phyloP scores from a whole-genome alignment of 257 asterid genomes.

The Solanum megistacrolobum region DNA sequence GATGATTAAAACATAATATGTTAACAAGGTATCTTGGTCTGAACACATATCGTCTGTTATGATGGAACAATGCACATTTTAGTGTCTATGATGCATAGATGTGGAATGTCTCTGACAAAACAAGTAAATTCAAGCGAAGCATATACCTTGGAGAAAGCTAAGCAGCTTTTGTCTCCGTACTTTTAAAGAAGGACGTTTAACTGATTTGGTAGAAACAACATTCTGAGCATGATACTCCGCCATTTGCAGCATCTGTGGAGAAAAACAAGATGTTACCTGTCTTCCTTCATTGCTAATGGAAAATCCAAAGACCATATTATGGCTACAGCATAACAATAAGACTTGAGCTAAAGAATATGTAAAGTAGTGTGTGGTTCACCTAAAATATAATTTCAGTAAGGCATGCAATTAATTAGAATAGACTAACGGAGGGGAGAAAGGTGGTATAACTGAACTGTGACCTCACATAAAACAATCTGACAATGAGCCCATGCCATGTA shows the following conservation, averaged over 20 bases:
- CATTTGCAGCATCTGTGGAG: conserved; percentile 77
- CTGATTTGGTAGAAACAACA: conserved; percentile 59
- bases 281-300: background rate
- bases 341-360: background rate
- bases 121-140: conserved; percentile 4
- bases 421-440: background rate
- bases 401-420: background rate
- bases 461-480: background rate
- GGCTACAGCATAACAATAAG: background rate
- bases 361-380: background rate
- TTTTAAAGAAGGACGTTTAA: conserved; percentile 79
- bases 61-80: background rate
- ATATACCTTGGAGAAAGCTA: conserved; percentile 71
- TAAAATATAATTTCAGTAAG: background rate
- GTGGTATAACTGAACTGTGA: background rate
- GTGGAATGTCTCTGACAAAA: background rate
- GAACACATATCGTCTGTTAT: background rate
- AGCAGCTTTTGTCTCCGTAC: conserved; percentile 84
- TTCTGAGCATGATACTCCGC: conserved; percentile 74
- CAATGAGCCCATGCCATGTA: background rate
- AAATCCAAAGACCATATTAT: background rate
- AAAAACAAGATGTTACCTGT: conserved; percentile 2
- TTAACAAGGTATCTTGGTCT: background rate
- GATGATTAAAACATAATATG: background rate
- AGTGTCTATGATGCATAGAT: background rate